These are phyloP conservation scores for Fomitopsis schrenkii DNA, from an alignment of 1,284 basidiomycete species.

Conservation along the genomic window DNA sequence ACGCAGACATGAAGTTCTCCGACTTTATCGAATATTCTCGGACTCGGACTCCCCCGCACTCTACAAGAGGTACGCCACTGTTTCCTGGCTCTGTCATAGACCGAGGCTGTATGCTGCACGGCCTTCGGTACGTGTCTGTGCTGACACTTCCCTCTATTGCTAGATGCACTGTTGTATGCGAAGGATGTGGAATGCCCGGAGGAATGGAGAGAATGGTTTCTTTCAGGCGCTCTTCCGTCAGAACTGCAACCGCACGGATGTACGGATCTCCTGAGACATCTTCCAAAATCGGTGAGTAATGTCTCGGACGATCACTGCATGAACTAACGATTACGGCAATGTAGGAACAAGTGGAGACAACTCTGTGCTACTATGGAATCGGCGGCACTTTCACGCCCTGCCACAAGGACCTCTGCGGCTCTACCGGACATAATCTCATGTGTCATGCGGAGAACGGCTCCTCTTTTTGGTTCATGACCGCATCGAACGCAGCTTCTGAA, in stretches of 20 bases:
- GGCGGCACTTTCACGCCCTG: slow-evolving; percentile 73
- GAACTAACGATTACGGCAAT: neutral
- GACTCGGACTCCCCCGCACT: slow-evolving; percentile 1
- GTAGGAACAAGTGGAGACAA: slow-evolving; percentile 59
- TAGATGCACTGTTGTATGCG: slow-evolving; percentile 66
- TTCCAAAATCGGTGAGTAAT: slow-evolving; percentile 40
- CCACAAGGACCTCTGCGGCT: slow-evolving; percentile 78
- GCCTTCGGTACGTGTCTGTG: neutral
- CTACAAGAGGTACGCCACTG: slow-evolving; percentile 13
- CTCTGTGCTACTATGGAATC: slow-evolving; percentile 77
- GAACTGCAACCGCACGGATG: slow-evolving; percentile 42
- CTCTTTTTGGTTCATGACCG: slow-evolving; percentile 82
- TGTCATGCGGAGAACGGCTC: slow-evolving; percentile 66
- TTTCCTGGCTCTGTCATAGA: neutral
- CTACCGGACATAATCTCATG: slow-evolving; percentile 80
- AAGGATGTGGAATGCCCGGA: slow-evolving; percentile 69
- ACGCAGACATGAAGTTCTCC: slow-evolving; percentile 21
- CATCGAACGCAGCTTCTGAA: slow-evolving; percentile 43
- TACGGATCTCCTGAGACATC: slow-evolving; percentile 53
- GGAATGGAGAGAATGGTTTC: slow-evolving; percentile 59
- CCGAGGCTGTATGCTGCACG: neutral
- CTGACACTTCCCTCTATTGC: neutral
- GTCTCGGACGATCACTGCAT: neutral
- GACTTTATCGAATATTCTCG: slow-evolving; percentile 24
- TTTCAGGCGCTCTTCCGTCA: slow-evolving; percentile 42